Conservation (phyloP, 257 asterid genomes). For the Salvia rosmarinus region DNA sequence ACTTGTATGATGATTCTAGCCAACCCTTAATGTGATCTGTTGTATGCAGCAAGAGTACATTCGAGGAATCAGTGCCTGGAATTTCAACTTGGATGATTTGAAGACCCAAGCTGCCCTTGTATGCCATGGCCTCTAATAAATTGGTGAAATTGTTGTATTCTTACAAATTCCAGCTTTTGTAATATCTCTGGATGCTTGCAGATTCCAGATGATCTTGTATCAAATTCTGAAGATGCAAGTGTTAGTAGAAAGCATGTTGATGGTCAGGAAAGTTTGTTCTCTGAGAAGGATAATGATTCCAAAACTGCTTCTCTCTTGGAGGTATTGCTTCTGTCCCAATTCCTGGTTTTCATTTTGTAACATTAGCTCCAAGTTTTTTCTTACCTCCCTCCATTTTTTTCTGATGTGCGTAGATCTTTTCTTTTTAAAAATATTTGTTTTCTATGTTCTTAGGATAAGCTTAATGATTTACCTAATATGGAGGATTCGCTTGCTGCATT, state of each 20-base stretch:
- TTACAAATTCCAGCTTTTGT: not conserved
- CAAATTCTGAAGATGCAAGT: constrained; percentile 58
- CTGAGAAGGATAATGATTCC: constrained; percentile 45
- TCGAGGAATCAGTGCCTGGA: constrained; percentile 97
- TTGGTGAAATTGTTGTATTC: constrained; percentile 32
- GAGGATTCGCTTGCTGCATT: constrained; percentile 80
- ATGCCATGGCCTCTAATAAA: constrained; percentile 39
- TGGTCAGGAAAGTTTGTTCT: constrained; percentile 42
- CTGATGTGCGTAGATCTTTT: constrained; percentile 30
- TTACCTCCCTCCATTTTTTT: constrained; percentile 5
- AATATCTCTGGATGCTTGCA: constrained; percentile 41
- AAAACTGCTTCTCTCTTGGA: constrained; percentile 50
- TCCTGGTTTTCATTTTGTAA: not conserved
- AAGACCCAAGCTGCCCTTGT: constrained; percentile 90
- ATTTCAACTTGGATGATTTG: constrained; percentile 90
- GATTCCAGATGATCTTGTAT: constrained; percentile 65
- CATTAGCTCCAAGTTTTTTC: not conserved
- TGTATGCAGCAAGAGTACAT: constrained; percentile 88
- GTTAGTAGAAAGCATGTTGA: constrained; percentile 44
- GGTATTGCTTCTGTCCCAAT: constrained; percentile 39
- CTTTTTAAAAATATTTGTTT: not conserved
- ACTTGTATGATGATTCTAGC: constrained; percentile 16
- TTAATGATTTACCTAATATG: constrained; percentile 55
- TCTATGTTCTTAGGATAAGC: constrained; percentile 52
- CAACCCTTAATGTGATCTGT: constrained; percentile 21